phyloP scores from a whole-genome alignment of 2,329 filamentous ascomycete genomes.

The Colletotrichum sp. region DNA sequence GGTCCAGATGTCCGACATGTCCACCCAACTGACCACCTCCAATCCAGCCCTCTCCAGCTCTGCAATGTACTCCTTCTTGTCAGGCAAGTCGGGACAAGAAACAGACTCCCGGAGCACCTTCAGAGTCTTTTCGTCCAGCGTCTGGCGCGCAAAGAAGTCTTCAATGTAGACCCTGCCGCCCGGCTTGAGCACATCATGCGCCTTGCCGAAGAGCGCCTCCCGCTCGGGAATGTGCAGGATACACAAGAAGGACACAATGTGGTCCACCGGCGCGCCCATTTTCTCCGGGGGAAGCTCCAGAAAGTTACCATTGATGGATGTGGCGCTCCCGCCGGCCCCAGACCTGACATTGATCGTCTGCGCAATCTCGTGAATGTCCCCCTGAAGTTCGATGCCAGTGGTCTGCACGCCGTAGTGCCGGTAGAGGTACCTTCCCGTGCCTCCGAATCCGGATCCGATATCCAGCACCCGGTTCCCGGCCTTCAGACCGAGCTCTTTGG shows the following conservation, averaged over 20 bases:
- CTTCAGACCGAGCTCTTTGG: conserved; percentile 6
- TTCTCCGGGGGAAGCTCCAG: background rate
- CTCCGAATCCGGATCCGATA: conserved; percentile 26
- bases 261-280: conserved; percentile 15
- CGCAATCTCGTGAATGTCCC: conserved; percentile 24
- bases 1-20: conserved; percentile 21
- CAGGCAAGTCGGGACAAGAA: conserved; percentile 22
- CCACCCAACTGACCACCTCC: conserved; percentile 13
- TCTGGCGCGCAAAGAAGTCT: conserved; percentile 22
- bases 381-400: conserved; percentile 24
- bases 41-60: conserved; percentile 23
- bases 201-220: conserved; percentile 17
- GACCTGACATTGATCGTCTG: conserved; percentile 19
- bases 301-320: conserved; percentile 23
- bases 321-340: conserved; percentile 1
- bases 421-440: conserved; percentile 25
- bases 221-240: conserved; percentile 23
- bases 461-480: conserved; percentile 21
- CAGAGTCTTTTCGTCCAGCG: background rate
- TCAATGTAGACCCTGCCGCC: conserved; percentile 24
- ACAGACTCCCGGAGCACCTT: conserved; percentile 15
- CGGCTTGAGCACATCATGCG: conserved; percentile 3
- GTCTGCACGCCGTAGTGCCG: conserved; percentile 15
- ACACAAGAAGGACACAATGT: conserved; percentile 26
- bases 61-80: conserved; percentile 5